These are phyloP conservation scores for Geosmithia putterillii DNA, from an alignment of 2,329 filamentous ascomycete species.

Conservation along the genomic window DNA sequence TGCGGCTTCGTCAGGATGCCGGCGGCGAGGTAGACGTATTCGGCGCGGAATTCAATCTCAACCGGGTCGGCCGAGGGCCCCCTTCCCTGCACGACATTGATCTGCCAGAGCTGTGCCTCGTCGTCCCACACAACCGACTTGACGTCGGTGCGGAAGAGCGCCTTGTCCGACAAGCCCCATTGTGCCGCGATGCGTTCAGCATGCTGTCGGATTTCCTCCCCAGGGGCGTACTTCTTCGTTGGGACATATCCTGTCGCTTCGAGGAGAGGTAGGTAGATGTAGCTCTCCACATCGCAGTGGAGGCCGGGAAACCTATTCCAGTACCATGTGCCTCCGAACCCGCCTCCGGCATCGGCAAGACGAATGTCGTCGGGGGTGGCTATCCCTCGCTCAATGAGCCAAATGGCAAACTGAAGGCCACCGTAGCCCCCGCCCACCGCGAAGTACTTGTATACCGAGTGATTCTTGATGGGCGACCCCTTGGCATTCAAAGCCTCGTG, in stretches of 20 bases:
- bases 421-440: constrained; percentile 20
- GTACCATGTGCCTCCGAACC: constrained; percentile 38
- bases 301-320: constrained; percentile 38
- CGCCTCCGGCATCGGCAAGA: constrained; percentile 27
- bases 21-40: constrained; percentile 25
- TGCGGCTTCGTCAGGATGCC: constrained; percentile 28
- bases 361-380: constrained; percentile 19
- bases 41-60: constrained; percentile 18
- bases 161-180: constrained; percentile 21
- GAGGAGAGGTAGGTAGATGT: constrained; percentile 46
- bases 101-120: constrained; percentile 12
- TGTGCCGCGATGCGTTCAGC: constrained; percentile 26
- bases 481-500: constrained; percentile 15
- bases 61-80: constrained; percentile 8
- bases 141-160: constrained; percentile 28
- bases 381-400: constrained; percentile 11
- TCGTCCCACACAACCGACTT: constrained; percentile 34
- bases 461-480: constrained; percentile 11
- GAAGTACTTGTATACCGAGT: constrained; percentile 9
- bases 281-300: constrained; percentile 46
- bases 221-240: constrained; percentile 30
- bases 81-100: constrained; percentile 4
- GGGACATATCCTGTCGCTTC: constrained; percentile 50
- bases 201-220: constrained; percentile 28
- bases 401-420: constrained; percentile 17